A percentile compares a stretch with the other conserved stretches of the same genome.
Evolutionary conservation across 768 basidiomycete genomes (phyloP).

Genomic region (Rhodotorula kratochvilovae): DNA sequence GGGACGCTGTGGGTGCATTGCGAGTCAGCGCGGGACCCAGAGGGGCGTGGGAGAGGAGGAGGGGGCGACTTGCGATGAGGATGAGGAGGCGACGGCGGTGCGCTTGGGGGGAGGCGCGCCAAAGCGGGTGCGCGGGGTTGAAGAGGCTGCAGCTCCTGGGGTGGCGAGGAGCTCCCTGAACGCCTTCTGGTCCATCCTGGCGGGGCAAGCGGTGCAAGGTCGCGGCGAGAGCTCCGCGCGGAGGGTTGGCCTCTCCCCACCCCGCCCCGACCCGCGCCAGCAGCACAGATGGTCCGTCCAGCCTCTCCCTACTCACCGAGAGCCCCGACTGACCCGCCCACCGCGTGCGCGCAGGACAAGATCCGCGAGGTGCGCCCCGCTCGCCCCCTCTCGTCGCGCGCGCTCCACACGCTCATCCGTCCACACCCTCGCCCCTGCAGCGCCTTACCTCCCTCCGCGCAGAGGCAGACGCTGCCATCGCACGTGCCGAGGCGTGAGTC

Average conservation of each 20-base stretch:
- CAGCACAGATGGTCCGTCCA: neutral
- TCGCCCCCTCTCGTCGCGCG: neutral
- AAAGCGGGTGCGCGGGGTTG: neutral
- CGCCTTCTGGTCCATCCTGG: slow-evolving; percentile 13
- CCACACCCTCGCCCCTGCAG: slow-evolving; percentile 36
- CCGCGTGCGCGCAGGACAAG: slow-evolving; percentile 49
- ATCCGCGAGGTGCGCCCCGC: slow-evolving; percentile 52
- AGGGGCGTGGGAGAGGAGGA: neutral
- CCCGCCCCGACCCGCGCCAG: neutral
- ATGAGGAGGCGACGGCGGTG: neutral
- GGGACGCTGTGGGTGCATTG: neutral
- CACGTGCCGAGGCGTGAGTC: slow-evolving; percentile 66
- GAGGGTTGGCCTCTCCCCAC: neutral
- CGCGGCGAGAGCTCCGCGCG: neutral
- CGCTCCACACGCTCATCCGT: slow-evolving; percentile 2
- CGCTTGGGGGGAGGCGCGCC: neutral
- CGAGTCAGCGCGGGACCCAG: neutral
- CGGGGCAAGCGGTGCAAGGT: accelerated
- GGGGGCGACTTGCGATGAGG: neutral
- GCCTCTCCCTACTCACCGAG: neutral
- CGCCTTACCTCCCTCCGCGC: slow-evolving; percentile 64
- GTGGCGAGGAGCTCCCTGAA: slow-evolving; percentile 5
- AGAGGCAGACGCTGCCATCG: slow-evolving; percentile 76
- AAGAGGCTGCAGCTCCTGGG: neutral
- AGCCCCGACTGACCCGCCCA: neutral